A percentile compares a stretch with the other conserved stretches of the same genome.
Evolutionary conservation across 768 basidiomycete genomes (phyloP).

Genomic region (Hygrocybe coccinea): DNA sequence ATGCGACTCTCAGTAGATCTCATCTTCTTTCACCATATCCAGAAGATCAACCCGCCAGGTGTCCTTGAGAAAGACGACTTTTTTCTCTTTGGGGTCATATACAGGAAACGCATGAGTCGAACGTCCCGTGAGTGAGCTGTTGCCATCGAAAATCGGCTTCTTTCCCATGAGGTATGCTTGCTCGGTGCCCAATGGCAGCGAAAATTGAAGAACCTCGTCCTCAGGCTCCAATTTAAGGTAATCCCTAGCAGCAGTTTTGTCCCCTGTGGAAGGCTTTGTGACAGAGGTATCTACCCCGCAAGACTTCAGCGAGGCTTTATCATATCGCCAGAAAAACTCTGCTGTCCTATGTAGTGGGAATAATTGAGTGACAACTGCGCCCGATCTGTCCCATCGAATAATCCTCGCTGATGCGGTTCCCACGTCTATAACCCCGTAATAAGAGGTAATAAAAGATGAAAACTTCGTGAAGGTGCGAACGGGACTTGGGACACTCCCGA

Average conservation of each 20-base stretch:
- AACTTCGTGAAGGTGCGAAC: too few relatives aligned
- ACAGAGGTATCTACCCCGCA: constrained; percentile 21
- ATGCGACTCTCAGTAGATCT: too few relatives aligned
- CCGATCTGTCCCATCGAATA: constrained; percentile 34
- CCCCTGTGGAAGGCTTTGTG: background rate
- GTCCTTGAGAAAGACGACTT: constrained; percentile 5
- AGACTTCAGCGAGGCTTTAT: background rate
- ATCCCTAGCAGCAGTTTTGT: background rate
- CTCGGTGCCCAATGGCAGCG: background rate
- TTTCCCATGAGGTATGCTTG: background rate
- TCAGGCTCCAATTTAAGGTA: background rate
- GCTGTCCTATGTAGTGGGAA: constrained; percentile 20
- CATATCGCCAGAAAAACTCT: constrained; percentile 25
- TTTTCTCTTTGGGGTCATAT: background rate
- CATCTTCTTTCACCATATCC: background rate
- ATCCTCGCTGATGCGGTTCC: too few relatives aligned
- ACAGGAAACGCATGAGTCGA: constrained; percentile 1
- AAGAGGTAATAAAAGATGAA: too few relatives aligned
- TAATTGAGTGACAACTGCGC: constrained; percentile 21
- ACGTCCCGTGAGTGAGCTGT: constrained; percentile 1
- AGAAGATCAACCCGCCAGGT: constrained; percentile 3
- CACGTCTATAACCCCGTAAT: too few relatives aligned
- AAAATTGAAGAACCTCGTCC: background rate
- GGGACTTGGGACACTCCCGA: too few relatives aligned
- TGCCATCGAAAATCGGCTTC: constrained; percentile 1